These are phyloP conservation scores for Amaranthus hypochondriacus DNA, from an alignment of 148 eudicot species.

Conservation along the genomic window DNA sequence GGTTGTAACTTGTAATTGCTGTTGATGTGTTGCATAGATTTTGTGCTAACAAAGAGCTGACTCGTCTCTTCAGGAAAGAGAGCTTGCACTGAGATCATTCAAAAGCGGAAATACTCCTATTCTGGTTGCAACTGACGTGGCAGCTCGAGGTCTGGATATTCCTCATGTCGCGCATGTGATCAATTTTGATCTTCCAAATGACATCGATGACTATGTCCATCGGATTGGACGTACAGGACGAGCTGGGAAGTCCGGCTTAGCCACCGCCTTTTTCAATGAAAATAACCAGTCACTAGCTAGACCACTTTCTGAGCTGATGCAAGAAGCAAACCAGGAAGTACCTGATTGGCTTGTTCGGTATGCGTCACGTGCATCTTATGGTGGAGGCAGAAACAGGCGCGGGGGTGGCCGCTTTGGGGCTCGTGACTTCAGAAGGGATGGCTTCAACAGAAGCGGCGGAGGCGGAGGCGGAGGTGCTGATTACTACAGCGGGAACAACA, in stretches of 20 bases:
- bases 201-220: slow-evolving; percentile 85
- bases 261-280: slow-evolving; percentile 83
- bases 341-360: slow-evolving; percentile 70
- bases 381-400: slow-evolving; percentile 50
- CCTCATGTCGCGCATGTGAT: slow-evolving; percentile 86
- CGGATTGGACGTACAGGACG: slow-evolving; percentile 90
- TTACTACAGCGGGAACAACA: slow-evolving; percentile 41
- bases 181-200: slow-evolving; percentile 83
- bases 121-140: slow-evolving; percentile 87
- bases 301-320: slow-evolving; percentile 64
- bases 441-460: slow-evolving; percentile 23
- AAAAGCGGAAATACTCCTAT: slow-evolving; percentile 75
- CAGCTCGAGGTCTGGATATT: slow-evolving; percentile 86
- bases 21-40: background rate
- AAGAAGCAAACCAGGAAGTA: slow-evolving; percentile 80
- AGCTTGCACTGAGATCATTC: slow-evolving; percentile 68
- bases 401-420: slow-evolving; percentile 66
- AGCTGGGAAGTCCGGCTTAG: slow-evolving; percentile 85
- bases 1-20: background rate
- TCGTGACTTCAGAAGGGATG: slow-evolving; percentile 63
- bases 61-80: slow-evolving; percentile 64
- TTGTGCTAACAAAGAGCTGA: background rate
- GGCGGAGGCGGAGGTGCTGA: slow-evolving; percentile 22
- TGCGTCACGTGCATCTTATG: slow-evolving; percentile 46
- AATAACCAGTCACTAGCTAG: slow-evolving; percentile 61